phyloP scores from a whole-genome alignment of 1,284 basidiomycete species.

The Papiliotrema terrestris region DNA sequence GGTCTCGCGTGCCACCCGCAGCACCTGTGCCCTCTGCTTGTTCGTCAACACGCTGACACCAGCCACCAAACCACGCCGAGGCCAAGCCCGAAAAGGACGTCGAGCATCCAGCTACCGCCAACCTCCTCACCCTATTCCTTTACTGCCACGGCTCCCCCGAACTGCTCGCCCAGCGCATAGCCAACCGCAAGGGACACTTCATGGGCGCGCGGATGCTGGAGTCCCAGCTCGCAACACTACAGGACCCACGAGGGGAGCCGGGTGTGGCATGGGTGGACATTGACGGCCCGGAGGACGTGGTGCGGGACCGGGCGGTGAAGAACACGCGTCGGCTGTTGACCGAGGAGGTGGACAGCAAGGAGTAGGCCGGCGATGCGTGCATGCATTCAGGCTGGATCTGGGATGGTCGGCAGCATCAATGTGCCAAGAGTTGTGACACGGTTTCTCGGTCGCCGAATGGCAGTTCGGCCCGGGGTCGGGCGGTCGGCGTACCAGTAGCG shows the following conservation, averaged over 20 bases:
- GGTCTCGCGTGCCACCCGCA: neutral
- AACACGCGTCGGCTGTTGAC: slow-evolving; percentile 30
- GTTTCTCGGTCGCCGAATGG: too few relatives aligned
- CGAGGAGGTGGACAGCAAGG: slow-evolving; percentile 11
- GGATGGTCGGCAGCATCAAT: too few relatives aligned
- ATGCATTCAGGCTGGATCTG: too few relatives aligned
- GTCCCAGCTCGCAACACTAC: slow-evolving; percentile 74
- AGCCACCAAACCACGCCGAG: slow-evolving; percentile 21
- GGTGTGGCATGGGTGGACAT: slow-evolving; percentile 66
- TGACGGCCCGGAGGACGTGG: slow-evolving; percentile 58
- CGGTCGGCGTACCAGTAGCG: too few relatives aligned
- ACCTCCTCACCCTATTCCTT: slow-evolving; percentile 70
- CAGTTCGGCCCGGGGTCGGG: too few relatives aligned
- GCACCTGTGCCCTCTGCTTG: too few relatives aligned
- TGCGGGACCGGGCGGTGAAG: slow-evolving; percentile 52
- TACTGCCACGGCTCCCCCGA: slow-evolving; percentile 70
- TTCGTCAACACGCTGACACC: neutral
- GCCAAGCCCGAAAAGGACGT: slow-evolving; percentile 18
- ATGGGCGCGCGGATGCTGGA: slow-evolving; percentile 86
- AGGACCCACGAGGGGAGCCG: slow-evolving; percentile 67
- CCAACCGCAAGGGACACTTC: slow-evolving; percentile 71
- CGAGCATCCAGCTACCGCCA: slow-evolving; percentile 29
- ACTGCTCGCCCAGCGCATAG: slow-evolving; percentile 67
- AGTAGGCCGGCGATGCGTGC: neutral
- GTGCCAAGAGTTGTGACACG: too few relatives aligned